Conservation (phyloP, 73 alveolate genomes). For the Loxodes magnus region DNA sequence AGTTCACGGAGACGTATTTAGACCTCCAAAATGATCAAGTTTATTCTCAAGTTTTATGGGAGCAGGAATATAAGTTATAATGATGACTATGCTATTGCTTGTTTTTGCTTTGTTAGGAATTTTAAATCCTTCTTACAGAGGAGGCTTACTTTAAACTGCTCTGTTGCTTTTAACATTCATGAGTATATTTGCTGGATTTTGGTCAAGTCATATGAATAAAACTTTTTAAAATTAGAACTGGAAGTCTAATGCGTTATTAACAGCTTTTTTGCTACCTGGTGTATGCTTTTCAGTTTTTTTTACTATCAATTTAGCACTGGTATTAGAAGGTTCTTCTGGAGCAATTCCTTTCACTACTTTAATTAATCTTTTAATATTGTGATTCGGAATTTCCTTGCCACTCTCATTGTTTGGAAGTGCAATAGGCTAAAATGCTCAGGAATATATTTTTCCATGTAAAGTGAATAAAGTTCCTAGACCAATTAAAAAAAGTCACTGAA, state of each 20-base stretch:
- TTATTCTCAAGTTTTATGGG: slow-evolving; percentile 15
- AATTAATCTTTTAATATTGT: slow-evolving; percentile 8
- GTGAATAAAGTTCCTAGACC: slow-evolving; percentile 17
- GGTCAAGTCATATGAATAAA: background rate
- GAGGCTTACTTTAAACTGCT: slow-evolving; percentile 7
- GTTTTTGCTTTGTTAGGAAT: slow-evolving; percentile 18
- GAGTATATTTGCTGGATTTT: slow-evolving; percentile 14
- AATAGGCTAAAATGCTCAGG: slow-evolving; percentile 9
- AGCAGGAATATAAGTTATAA: slow-evolving; percentile 9
- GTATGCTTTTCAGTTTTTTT: slow-evolving; percentile 14
- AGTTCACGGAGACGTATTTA: slow-evolving; percentile 20
- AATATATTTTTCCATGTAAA: slow-evolving; percentile 6
- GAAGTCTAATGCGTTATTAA: slow-evolving; percentile 9
- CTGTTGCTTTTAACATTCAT: slow-evolving; percentile 8
- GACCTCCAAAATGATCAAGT: slow-evolving; percentile 20
- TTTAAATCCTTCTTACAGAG: slow-evolving; percentile 15
- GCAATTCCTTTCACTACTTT: slow-evolving; percentile 15
- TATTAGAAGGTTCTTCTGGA: slow-evolving; percentile 20
- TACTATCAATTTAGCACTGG: slow-evolving; percentile 4
- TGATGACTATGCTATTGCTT: slow-evolving; percentile 14
- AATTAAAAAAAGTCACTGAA: slow-evolving; percentile 5
- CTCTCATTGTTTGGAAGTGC: slow-evolving; percentile 18
- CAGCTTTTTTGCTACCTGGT: slow-evolving; percentile 23
- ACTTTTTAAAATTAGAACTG: slow-evolving; percentile 7
- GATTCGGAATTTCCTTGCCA: slow-evolving; percentile 26